These are phyloP conservation scores for Penicillium rolfsii DNA, from an alignment of 2,329 filamentous ascomycete species.

Conservation along the genomic window DNA sequence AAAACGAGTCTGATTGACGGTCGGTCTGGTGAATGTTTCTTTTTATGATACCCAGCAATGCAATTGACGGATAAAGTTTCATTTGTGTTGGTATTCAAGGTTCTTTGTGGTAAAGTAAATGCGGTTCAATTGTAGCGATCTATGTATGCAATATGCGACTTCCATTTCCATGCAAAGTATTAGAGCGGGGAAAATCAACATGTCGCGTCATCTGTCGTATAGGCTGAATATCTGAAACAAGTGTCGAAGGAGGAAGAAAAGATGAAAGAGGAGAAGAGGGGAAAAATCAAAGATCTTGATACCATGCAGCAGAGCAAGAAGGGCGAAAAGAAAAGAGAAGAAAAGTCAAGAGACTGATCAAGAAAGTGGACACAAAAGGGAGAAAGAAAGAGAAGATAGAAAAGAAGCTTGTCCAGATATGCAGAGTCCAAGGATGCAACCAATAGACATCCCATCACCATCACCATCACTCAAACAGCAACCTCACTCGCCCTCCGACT, in stretches of 20 bases:
- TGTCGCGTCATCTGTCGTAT: background rate
- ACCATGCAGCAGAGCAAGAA: background rate
- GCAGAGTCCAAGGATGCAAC: background rate
- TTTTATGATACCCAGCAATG: background rate
- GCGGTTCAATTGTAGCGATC: constrained; percentile 7
- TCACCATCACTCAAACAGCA: constrained; percentile 14
- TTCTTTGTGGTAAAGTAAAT: background rate
- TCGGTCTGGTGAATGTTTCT: background rate
- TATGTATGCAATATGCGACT: constrained; percentile 5
- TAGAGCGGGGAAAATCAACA: background rate
- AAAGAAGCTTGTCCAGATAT: constrained; percentile 1
- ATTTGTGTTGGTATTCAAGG: too few relatives aligned
- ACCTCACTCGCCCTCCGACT: constrained; percentile 36
- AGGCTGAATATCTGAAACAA: constrained; percentile 5
- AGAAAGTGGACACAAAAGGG: background rate
- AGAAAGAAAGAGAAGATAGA: background rate
- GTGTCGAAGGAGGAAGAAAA: background rate
- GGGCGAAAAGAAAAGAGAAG: background rate
- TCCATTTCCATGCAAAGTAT: constrained; percentile 4
- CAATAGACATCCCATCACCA: background rate
- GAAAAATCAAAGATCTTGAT: background rate
- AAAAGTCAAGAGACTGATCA: background rate
- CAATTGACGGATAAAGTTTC: background rate
- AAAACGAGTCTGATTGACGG: background rate
- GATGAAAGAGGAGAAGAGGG: background rate